phyloP scores from a whole-genome alignment of 768 basidiomycete species.

The Strobilomyces confusus region DNA sequence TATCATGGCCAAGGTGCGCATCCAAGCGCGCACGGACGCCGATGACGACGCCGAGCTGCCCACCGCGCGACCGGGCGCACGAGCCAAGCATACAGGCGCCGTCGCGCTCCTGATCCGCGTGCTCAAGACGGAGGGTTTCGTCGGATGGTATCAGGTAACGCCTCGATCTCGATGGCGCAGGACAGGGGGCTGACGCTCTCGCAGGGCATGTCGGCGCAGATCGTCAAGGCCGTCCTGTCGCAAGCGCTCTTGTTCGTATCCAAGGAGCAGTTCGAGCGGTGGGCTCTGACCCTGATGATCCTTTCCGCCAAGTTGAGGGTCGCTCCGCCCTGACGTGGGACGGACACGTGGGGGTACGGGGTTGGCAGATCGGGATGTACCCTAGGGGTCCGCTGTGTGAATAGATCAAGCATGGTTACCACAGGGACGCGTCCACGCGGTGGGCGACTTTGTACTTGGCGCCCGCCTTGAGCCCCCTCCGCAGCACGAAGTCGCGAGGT shows the following conservation, averaged over 20 bases:
- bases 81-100: slow-evolving; percentile 63
- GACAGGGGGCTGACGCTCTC: not conserved
- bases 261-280: slow-evolving; percentile 95
- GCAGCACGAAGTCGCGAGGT: no score
- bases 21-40: slow-evolving; percentile 74
- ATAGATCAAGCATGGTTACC: no score
- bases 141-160: slow-evolving; percentile 94
- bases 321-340: slow-evolving; percentile 11
- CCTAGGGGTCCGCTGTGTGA: no score
- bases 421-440: no score
- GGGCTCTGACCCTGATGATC: slow-evolving; percentile 70
- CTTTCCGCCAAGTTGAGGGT: slow-evolving; percentile 36
- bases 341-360: no score
- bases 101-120: slow-evolving; percentile 71
- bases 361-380: no score
- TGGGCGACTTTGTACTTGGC: no score
- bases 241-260: slow-evolving; percentile 96
- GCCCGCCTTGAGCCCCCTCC: no score
- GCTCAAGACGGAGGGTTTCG: slow-evolving; percentile 70
- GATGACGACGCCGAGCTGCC: slow-evolving; percentile 22
- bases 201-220: slow-evolving; percentile 95
- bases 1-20: slow-evolving; percentile 94
- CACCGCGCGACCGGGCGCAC: not conserved
- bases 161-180: not conserved
- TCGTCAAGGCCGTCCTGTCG: slow-evolving; percentile 90